Percentiles rank a stretch among this genome's conserved stretches.
These are phyloP conservation scores for Hypomyces perniciosus DNA, from an alignment of 2,329 filamentous ascomycete species.

Conservation along the genomic window DNA sequence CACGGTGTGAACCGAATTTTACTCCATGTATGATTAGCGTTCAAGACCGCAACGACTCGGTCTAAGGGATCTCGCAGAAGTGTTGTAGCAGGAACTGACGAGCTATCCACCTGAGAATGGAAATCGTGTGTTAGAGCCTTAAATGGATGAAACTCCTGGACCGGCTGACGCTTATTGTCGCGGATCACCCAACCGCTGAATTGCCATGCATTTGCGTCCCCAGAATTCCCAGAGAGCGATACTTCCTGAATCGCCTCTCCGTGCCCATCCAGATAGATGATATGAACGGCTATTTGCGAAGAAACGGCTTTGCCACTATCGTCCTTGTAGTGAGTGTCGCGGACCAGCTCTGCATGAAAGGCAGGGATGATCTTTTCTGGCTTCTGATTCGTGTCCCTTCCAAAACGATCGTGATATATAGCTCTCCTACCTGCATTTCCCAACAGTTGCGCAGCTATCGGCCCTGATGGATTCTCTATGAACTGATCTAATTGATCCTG, in stretches of 20 bases:
- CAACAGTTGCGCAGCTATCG: neutral
- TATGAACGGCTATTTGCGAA: no score
- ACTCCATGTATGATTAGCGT: conserved; percentile 17
- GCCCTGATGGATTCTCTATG: neutral
- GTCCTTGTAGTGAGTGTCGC: no score
- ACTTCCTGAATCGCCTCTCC: no score
- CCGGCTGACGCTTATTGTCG: conserved; percentile 19
- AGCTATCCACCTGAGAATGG: conserved; percentile 8
- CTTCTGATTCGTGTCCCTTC: neutral
- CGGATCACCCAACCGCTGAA: conserved; percentile 17
- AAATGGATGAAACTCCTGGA: conserved; percentile 18
- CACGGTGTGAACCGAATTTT: conserved; percentile 13
- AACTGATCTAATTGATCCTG: neutral
- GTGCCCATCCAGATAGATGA: no score
- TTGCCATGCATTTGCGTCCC: neutral
- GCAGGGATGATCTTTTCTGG: neutral
- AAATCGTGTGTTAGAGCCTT: neutral
- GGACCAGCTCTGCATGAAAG: neutral
- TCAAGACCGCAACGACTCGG: conserved; percentile 13
- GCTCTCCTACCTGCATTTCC: neutral
- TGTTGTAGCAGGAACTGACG: no score
- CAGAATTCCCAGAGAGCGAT: no score
- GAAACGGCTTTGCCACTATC: no score
- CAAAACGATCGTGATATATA: neutral
- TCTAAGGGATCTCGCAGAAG: conserved; percentile 14